Percentiles rank a stretch among this genome's conserved stretches.
phyloP scores from a whole-genome alignment of 331 rosid genomes.

The Pyrus hybrid region DNA sequence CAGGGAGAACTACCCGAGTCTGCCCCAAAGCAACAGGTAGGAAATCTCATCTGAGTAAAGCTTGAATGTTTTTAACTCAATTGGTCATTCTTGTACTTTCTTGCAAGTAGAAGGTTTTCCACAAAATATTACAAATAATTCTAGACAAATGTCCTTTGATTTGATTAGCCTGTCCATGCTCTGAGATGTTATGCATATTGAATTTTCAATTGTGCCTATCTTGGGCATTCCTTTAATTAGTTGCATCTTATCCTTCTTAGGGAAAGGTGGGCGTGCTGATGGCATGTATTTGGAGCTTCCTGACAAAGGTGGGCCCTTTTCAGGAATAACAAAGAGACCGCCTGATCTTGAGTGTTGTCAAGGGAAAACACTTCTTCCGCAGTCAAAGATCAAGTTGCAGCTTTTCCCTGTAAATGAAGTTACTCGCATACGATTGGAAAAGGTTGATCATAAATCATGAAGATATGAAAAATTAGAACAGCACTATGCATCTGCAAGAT shows the following conservation, averaged over 20 bases:
- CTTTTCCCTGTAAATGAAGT: conserved; percentile 70
- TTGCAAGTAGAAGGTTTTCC: not conserved
- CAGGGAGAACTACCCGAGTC: conserved; percentile 24
- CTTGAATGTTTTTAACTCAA: conserved; percentile 6
- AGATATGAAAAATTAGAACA: conserved; percentile 12
- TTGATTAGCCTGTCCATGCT: not conserved
- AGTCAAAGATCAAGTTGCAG: conserved; percentile 61
- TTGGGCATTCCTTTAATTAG: not conserved
- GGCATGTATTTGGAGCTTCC: conserved; percentile 6
- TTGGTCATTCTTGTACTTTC: not conserved
- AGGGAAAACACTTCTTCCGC: conserved; percentile 29
- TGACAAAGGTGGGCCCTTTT: not conserved
- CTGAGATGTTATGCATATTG: not conserved
- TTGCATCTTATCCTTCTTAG: conserved; percentile 6
- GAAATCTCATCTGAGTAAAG: not conserved
- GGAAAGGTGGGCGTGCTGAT: conserved; percentile 22
- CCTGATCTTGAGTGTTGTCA: conserved; percentile 21
- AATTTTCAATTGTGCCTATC: not conserved
- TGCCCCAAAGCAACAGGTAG: conserved; percentile 31
- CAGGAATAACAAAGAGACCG: conserved; percentile 12
- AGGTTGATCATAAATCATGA: conserved; percentile 43
- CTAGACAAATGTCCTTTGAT: not conserved
- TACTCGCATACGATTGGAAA: conserved; percentile 57
- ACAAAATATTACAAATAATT: not conserved
- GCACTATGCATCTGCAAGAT: conserved; percentile 1